A percentile compares a stretch with the other conserved stretches of the same genome.
phyloP scores from a whole-genome alignment of 768 basidiomycete species.

The Lactifluus echinatus region DNA sequence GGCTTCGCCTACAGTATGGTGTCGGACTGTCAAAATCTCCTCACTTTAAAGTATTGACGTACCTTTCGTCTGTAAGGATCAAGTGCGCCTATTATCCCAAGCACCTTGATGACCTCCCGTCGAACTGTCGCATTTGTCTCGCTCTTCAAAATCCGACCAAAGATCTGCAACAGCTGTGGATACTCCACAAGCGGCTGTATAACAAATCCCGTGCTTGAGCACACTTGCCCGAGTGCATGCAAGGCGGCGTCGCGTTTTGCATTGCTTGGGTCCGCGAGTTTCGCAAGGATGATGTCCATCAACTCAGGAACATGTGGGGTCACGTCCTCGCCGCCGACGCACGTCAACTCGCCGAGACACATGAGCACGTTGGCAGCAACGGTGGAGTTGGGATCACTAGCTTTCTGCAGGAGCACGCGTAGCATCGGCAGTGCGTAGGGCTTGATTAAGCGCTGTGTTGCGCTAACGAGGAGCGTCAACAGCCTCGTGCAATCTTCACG shows the following conservation, averaged over 20 bases:
- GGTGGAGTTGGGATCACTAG: conserved; percentile 72
- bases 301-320: conserved; percentile 74
- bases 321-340: conserved; percentile 90
- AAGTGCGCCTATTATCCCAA: conserved; percentile 91
- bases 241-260: conserved; percentile 91
- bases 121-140: conserved; percentile 65
- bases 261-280: conserved; percentile 82
- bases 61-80: conserved; percentile 96
- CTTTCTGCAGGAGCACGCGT: conserved; percentile 84
- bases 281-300: conserved; percentile 83
- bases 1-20: conserved; percentile 39
- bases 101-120: conserved; percentile 87
- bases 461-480: conserved; percentile 80
- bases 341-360: conserved; percentile 89
- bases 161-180: conserved; percentile 78
- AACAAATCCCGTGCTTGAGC: conserved; percentile 92
- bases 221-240: conserved; percentile 89
- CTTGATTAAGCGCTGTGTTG: conserved; percentile 89
- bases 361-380: conserved; percentile 90
- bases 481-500: conserved; percentile 90
- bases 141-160: conserved; percentile 78
- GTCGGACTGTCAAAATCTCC: not conserved
- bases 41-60: conserved; percentile 14
- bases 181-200: conserved; percentile 86
- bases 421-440: conserved; percentile 94